phyloP scores from a whole-genome alignment of 129 eudicot species.

The Saposhnikovia divaricata region DNA sequence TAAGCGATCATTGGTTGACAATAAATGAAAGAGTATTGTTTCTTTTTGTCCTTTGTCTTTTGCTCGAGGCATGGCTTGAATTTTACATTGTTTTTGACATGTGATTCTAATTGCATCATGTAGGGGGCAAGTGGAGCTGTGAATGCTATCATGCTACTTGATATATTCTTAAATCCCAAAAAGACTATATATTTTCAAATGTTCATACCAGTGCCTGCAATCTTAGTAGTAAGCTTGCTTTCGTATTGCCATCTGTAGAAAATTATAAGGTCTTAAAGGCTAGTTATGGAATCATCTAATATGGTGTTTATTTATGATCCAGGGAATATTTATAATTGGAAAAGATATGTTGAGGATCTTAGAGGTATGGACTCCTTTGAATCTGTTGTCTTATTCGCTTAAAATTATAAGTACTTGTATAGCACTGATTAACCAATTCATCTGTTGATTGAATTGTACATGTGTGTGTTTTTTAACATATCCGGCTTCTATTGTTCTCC shows the following conservation, averaged over 20 bases:
- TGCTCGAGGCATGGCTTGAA: not conserved
- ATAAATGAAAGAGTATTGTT: not conserved
- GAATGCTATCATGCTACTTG: slow-evolving; percentile 84
- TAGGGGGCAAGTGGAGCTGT: slow-evolving; percentile 97
- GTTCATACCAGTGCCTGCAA: slow-evolving; percentile 81
- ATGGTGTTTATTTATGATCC: slow-evolving; percentile 13
- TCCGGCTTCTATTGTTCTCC: not conserved
- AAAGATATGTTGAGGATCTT: slow-evolving; percentile 61
- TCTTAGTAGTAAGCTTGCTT: slow-evolving; percentile 51
- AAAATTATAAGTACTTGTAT: not conserved
- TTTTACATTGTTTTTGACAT: not conserved
- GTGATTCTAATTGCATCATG: slow-evolving; percentile 3
- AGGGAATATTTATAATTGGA: slow-evolving; percentile 80
- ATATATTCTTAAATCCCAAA: slow-evolving; percentile 66
- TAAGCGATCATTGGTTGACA: not conserved
- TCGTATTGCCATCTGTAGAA: not conserved
- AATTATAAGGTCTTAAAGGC: not conserved
- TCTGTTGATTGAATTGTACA: not conserved
- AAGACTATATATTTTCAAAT: slow-evolving; percentile 51
- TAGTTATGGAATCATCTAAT: not conserved
- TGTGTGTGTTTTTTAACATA: not conserved
- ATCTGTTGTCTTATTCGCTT: not conserved
- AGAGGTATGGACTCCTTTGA: slow-evolving; percentile 37
- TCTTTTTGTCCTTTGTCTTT: not conserved
- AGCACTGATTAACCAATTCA: not conserved